Evolutionary conservation across 768 basidiomycete species (phyloP).

Genomic region (Lentinula boryana): DNA sequence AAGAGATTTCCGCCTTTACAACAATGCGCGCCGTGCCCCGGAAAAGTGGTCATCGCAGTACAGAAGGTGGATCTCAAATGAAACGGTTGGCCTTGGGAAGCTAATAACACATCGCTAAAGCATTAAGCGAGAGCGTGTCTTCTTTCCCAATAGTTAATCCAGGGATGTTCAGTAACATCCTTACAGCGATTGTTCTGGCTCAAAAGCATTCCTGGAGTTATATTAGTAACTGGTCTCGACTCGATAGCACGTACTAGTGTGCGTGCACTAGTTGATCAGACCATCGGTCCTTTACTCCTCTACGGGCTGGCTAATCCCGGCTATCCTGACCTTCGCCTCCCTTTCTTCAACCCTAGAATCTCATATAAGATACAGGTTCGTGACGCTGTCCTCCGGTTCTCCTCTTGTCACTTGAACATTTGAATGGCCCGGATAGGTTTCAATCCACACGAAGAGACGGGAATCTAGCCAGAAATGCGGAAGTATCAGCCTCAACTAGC

Average conservation of each 20-base stretch:
- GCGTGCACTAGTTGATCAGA: conserved; percentile 6
- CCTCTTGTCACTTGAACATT: background rate
- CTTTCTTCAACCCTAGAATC: background rate
- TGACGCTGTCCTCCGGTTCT: background rate
- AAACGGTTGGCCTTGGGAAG: too few species aligned
- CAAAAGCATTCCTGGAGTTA: background rate
- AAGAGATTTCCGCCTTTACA: too few species aligned
- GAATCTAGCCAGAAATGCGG: background rate
- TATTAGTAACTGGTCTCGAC: background rate
- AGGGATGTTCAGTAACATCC: background rate
- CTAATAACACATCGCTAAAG: too few species aligned
- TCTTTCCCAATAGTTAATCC: too few species aligned
- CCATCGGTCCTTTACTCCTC: background rate
- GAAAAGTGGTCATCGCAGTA: too few species aligned
- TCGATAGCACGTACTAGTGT: background rate
- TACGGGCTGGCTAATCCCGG: background rate
- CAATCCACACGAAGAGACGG: background rate
- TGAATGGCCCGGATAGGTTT: background rate
- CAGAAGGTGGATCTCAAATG: too few species aligned
- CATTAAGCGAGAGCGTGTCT: too few species aligned
- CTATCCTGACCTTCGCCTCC: background rate
- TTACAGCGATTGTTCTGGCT: background rate
- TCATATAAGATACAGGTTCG: background rate
- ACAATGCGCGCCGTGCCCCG: too few species aligned
- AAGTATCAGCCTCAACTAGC: background rate